These are phyloP conservation scores for Populus trichocarpa DNA, from an alignment of 441 rosid species.

Conservation along the genomic window DNA sequence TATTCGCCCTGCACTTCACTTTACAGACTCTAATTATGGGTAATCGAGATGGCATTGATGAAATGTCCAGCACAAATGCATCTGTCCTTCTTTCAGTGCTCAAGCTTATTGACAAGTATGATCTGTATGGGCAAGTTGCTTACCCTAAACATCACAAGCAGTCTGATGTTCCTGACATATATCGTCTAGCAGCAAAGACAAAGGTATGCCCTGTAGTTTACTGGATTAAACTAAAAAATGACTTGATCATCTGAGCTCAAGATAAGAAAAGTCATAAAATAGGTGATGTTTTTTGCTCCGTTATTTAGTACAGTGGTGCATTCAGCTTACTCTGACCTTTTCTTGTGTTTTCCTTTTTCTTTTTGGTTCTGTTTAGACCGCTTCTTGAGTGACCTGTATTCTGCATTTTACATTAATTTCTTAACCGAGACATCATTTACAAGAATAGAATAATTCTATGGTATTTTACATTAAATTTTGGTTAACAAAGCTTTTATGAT, in stretches of 20 bases:
- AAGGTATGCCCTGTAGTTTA: slow-evolving; percentile 47
- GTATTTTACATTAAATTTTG: not conserved
- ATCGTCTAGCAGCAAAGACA: slow-evolving; percentile 89
- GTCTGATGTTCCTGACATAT: slow-evolving; percentile 87
- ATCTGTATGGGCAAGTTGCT: slow-evolving; percentile 94
- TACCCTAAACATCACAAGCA: slow-evolving; percentile 98
- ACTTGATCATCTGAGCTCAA: slow-evolving; percentile 1
- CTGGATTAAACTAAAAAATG: not conserved
- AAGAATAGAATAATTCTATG: not conserved
- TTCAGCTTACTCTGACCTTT: not conserved
- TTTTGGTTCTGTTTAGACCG: not conserved
- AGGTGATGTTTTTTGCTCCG: not conserved
- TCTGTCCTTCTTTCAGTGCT: slow-evolving; percentile 76
- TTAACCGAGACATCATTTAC: not conserved
- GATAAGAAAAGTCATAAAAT: not conserved
- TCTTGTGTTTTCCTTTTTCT: not conserved
- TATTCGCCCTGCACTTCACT: not conserved
- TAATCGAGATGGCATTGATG: slow-evolving; percentile 87
- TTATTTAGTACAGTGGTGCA: not conserved
- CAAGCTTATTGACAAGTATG: slow-evolving; percentile 87
- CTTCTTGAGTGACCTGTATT: not conserved
- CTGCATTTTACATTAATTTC: not conserved
- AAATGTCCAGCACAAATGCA: slow-evolving; percentile 78
- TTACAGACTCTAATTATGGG: slow-evolving; percentile 93
- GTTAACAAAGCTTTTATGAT: not conserved